Percentiles rank a stretch among this genome's conserved stretches.
phyloP scores from a whole-genome alignment of 352 stramenopile species.

The Vaucheria bursata region DNA sequence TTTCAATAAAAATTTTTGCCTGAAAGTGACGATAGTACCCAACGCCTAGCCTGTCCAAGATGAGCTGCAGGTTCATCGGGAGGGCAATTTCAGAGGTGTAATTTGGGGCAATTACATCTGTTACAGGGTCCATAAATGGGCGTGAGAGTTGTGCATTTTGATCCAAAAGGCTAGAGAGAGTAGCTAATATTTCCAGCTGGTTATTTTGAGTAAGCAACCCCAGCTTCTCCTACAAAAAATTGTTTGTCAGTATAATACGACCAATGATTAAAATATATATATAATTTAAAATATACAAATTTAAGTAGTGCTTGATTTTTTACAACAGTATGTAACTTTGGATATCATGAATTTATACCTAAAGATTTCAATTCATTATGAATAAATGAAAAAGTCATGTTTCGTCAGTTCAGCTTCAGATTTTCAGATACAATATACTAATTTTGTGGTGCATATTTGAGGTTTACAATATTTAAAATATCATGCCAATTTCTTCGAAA shows the following conservation, averaged over 20 bases:
- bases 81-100: constrained; percentile 37
- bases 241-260: neutral
- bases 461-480: too few species aligned
- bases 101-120: constrained; percentile 29
- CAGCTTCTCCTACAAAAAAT: neutral
- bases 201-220: neutral
- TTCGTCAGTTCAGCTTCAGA: too few species aligned
- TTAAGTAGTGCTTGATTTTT: neutral
- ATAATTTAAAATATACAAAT: neutral
- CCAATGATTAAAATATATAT: neutral
- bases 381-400: too few species aligned
- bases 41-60: constrained; percentile 18
- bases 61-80: constrained; percentile 32
- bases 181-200: constrained; percentile 2
- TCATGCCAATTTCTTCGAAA: too few species aligned
- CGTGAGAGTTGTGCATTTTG: constrained; percentile 12
- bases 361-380: neutral
- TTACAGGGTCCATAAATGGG: constrained; percentile 28
- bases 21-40: constrained; percentile 20
- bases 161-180: constrained; percentile 10
- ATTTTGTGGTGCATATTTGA: too few species aligned
- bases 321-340: neutral
- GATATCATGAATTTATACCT: neutral
- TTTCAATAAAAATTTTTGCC: too few species aligned
- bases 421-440: too few species aligned